Conservation (phyloP, 2,329 filamentous ascomycete species). For the Penicillium concentricum region DNA sequence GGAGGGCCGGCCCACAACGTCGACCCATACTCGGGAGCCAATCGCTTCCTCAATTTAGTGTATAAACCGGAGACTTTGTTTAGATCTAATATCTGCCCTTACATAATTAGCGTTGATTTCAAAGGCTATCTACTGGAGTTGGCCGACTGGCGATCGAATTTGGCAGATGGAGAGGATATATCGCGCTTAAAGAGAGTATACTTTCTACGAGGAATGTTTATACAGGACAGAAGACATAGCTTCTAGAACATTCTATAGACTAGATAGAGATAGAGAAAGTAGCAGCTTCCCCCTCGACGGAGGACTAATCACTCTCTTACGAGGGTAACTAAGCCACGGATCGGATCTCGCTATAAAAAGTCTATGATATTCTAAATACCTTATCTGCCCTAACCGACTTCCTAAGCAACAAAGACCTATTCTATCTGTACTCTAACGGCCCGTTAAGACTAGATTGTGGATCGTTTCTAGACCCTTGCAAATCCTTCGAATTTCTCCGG, state of each 20-base stretch:
- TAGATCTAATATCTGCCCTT: not conserved
- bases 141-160: not conserved
- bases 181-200: not conserved
- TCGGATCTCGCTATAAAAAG: too few species aligned
- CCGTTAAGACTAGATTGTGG: not conserved
- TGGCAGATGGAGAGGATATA: not conserved
- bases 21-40: too few species aligned
- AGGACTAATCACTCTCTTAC: too few species aligned
- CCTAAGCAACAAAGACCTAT: not conserved
- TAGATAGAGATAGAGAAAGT: not conserved
- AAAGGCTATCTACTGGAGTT: not conserved
- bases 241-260: not conserved
- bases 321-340: not conserved
- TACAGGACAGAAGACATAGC: not conserved
- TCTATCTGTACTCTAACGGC: not conserved
- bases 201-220: not conserved
- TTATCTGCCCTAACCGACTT: not conserved
- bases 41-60: not conserved
- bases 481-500: not conserved
- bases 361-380: slow-evolving; percentile 1
- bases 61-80: not conserved
- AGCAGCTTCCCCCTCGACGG: not conserved
- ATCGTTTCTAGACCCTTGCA: not conserved
- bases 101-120: not conserved
- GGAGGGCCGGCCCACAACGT: too few species aligned